These are phyloP conservation scores for Cajanus cajan DNA, from an alignment of 306 rosid genomes.

Conservation along the genomic window DNA sequence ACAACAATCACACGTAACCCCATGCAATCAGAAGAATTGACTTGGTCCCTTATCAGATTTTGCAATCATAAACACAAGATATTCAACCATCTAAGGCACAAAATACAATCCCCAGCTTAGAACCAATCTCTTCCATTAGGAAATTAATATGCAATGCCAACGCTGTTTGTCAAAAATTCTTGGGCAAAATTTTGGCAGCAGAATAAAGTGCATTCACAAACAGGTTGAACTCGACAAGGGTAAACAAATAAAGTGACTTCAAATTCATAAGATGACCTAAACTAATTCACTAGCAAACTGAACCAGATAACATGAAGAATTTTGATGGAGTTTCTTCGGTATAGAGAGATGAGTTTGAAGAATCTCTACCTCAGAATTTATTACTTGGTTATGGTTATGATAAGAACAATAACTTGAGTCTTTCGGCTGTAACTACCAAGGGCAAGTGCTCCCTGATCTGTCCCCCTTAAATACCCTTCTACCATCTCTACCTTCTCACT, in stretches of 20 bases:
- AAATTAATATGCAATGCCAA: conserved; percentile 6
- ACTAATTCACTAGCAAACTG: conserved; percentile 5
- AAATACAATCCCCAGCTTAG: neutral
- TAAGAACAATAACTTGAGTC: neutral
- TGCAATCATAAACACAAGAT: neutral
- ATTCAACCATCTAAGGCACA: conserved; percentile 1
- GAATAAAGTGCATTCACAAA: neutral
- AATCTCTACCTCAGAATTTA: conserved; percentile 6
- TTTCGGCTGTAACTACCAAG: neutral
- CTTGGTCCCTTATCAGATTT: conserved; percentile 14
- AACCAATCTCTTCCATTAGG: neutral
- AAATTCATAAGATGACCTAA: conserved; percentile 9
- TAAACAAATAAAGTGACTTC: neutral
- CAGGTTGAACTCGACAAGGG: neutral
- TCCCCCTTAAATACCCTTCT: neutral
- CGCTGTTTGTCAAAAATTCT: neutral
- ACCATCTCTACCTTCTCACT: conserved; percentile 3
- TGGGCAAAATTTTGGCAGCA: neutral
- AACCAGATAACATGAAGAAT: neutral
- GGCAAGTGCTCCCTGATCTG: neutral
- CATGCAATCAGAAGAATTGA: conserved; percentile 21
- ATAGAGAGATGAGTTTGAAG: neutral
- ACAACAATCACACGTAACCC: neutral
- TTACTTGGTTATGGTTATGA: neutral
- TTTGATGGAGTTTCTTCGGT: neutral